Evolutionary conservation across 257 asterid genomes (phyloP).

Genomic region (Thymus quinquecostatus): DNA sequence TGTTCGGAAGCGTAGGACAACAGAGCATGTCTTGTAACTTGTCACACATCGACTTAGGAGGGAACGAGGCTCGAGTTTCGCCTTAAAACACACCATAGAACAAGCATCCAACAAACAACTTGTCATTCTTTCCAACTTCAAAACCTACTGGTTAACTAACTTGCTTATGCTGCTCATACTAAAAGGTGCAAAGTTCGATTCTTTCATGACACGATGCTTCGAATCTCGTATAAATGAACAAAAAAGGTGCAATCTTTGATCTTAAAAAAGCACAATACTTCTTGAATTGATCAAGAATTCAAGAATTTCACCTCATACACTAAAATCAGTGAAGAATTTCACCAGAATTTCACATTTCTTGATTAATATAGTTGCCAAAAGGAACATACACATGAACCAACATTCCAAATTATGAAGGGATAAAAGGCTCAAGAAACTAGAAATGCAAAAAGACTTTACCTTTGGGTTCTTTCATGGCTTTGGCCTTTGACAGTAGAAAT

Average conservation of each 20-base stretch:
- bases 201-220: not conserved
- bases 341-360: not conserved
- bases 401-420: not conserved
- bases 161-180: too few relatives aligned
- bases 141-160: not conserved
- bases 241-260: not conserved
- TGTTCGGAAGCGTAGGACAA: slow-evolving; percentile 37
- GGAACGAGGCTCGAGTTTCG: slow-evolving; percentile 23
- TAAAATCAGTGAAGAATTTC: not conserved
- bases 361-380: not conserved
- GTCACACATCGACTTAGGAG: slow-evolving; percentile 35
- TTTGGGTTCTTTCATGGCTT: slow-evolving; percentile 42
- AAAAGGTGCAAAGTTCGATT: not conserved
- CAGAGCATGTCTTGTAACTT: slow-evolving; percentile 38
- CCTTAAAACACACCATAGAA: slow-evolving; percentile 27
- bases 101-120: not conserved
- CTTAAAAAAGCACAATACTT: not conserved
- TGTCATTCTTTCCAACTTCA: not conserved
- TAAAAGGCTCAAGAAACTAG: not conserved
- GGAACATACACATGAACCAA: too few relatives aligned
- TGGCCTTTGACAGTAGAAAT: slow-evolving; percentile 21
- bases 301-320: not conserved
- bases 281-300: not conserved
- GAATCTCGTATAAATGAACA: not conserved
- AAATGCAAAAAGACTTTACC: slow-evolving; percentile 33